A percentile compares a stretch with the other conserved stretches of the same genome.
Evolutionary conservation across 768 basidiomycete species (phyloP).

Genomic region (Hortiboletus flavorubellus): DNA sequence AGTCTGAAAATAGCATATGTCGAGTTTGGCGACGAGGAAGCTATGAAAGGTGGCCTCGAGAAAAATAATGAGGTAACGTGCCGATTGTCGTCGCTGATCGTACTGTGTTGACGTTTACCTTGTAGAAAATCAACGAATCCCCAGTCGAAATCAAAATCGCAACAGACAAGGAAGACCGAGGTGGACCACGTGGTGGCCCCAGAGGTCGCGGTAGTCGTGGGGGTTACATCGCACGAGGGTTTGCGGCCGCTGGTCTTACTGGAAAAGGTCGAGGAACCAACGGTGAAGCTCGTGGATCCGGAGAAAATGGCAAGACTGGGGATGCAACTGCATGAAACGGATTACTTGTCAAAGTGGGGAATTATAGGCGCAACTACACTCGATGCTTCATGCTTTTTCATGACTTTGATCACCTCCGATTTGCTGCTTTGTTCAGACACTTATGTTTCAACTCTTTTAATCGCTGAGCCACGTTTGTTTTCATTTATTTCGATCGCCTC

Average conservation of each 20-base stretch:
- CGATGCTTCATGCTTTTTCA: conserved; percentile 19
- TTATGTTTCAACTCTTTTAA: conserved; percentile 15
- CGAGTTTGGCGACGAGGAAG: conserved; percentile 86
- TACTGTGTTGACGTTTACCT: conserved; percentile 4
- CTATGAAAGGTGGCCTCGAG: conserved; percentile 75
- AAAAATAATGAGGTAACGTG: conserved; percentile 63
- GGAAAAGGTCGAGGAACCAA: conserved; percentile 30
- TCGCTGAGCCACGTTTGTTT: conserved; percentile 23
- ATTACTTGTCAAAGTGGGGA: conserved; percentile 15
- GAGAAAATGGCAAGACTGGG: conserved; percentile 27
- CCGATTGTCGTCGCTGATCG: conserved; percentile 14
- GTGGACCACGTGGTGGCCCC: conserved; percentile 46
- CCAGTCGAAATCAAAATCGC: conserved; percentile 70
- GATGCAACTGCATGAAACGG: conserved; percentile 24
- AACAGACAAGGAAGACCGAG: conserved; percentile 48
- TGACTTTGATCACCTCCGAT: conserved; percentile 11
- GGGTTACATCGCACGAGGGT: conserved; percentile 56
- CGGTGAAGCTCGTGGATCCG: conserved; percentile 28
- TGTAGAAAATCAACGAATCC: conserved; percentile 66
- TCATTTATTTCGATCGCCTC: conserved; percentile 19
- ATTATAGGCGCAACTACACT: conserved; percentile 14
- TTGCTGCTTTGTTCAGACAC: conserved; percentile 9
- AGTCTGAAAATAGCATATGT: conserved; percentile 70
- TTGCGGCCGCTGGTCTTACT: conserved; percentile 68
- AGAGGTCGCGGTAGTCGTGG: conserved; percentile 50